Conservation (phyloP, 2,329 filamentous ascomycete species). For the Arachnomyces sp. region DNA sequence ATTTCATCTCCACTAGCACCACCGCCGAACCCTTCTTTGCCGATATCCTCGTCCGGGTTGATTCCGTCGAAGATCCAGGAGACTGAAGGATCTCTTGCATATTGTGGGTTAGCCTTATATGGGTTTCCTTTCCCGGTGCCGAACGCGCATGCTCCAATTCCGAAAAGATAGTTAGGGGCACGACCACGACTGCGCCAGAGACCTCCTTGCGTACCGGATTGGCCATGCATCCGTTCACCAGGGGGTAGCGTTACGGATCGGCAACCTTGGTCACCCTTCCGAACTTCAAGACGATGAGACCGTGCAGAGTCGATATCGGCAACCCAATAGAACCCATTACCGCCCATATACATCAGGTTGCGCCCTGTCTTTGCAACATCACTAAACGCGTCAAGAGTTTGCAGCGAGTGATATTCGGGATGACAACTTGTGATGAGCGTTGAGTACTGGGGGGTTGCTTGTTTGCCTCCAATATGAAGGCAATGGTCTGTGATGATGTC, state of each 20-base stretch:
- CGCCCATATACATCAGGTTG: conserved; percentile 31
- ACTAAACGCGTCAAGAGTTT: conserved; percentile 17
- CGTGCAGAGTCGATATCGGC: conserved; percentile 15
- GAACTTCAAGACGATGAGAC: conserved; percentile 28
- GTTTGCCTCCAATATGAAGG: conserved; percentile 19
- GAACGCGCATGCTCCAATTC: conserved; percentile 23
- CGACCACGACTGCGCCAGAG: conserved; percentile 26
- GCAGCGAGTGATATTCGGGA: conserved; percentile 27
- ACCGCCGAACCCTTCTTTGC: conserved; percentile 21
- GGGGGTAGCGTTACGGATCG: conserved; percentile 21
- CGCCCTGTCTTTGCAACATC: conserved; percentile 24
- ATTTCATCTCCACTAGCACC: conserved; percentile 30
- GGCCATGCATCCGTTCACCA: conserved; percentile 22
- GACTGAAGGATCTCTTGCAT: conserved; percentile 10
- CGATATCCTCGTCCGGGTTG: conserved; percentile 7
- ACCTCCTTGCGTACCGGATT: conserved; percentile 25
- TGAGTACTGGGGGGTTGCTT: conserved; percentile 10
- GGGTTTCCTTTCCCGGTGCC: conserved; percentile 23
- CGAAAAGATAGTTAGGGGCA: conserved; percentile 24
- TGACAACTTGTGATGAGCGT: conserved; percentile 26
- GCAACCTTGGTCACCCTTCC: conserved; percentile 26
- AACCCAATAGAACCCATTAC: conserved; percentile 31
- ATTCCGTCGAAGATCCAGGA: too few relatives aligned
- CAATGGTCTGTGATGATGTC: conserved; percentile 33
- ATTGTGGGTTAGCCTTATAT: conserved; percentile 8